A percentile compares a stretch with the other conserved stretches of the same genome.
Conservation (phyloP, 495 filamentous ascomycete genomes). For the Hypoxylon lienhwacheense region DNA sequence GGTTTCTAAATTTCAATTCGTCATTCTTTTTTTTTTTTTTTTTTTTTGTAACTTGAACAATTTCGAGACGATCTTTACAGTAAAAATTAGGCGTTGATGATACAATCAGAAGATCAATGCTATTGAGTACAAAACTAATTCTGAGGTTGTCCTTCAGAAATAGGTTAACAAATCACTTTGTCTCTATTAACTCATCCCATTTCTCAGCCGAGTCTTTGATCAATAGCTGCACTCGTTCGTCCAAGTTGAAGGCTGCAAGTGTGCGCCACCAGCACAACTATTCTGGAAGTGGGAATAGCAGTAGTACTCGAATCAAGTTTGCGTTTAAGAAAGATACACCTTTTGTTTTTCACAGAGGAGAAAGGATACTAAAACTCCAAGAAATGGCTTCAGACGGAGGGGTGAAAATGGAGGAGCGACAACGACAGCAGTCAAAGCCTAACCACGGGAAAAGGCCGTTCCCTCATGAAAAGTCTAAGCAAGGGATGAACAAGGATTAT, state of each 20-base stretch:
- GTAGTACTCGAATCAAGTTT: no score
- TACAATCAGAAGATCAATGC: no score
- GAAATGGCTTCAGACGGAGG: not conserved
- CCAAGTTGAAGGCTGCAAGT: not conserved
- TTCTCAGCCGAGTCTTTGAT: constrained; percentile 1
- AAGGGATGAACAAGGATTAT: constrained; percentile 52
- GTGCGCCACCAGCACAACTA: not conserved
- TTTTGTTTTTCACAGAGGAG: not conserved
- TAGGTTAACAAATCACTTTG: not conserved
- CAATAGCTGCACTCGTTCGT: not conserved
- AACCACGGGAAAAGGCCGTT: constrained; percentile 11
- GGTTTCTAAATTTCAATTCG: no score
- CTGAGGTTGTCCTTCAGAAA: constrained; percentile 7
- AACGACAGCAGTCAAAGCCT: constrained; percentile 1
- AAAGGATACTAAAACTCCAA: not conserved
- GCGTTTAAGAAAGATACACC: not conserved
- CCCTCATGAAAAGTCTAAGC: constrained; percentile 1
- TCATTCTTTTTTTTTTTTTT: constrained; percentile 12
- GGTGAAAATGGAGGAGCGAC: constrained; percentile 3
- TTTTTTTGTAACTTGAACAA: not conserved
- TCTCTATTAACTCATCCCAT: not conserved
- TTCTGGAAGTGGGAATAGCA: not conserved
- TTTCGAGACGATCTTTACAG: no score
- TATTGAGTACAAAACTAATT: not conserved
- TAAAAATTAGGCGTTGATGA: not conserved